Evolutionary conservation across 495 filamentous ascomycete genomes (phyloP), one percentile per base, ranked within the genome.

Genomic region (Penicillium taxi): DNA sequence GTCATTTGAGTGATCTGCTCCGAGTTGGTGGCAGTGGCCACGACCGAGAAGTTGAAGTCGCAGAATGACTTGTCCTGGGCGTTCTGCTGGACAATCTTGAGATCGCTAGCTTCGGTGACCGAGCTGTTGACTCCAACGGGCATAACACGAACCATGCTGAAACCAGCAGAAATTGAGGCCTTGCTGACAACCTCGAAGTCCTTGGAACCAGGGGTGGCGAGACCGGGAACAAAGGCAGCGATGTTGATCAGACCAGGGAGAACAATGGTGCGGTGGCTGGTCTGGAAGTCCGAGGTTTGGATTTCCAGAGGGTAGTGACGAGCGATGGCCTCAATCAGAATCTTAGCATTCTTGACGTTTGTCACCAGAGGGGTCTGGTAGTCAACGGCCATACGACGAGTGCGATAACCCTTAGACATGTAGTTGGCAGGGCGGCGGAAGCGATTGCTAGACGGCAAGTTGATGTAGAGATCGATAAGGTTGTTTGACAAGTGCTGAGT

Each of bases 261-360:
- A 17, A 78, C 70, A 24, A 87, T 67, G 7, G 83, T 83, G 37
- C 80, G 78, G 52, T 88, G 84, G 58, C 82, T 87, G 23, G 86
- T 89, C 69, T 95, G 85, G 63, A 81, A 94, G 56, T 98, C 91
- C 40, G 84, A 72, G 26, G 78, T 78, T 55, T 77, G 73, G 42
- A 96, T 77, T 24, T 87, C 74, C 24, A 98, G 67, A 42, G 86
- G 78, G 51, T 82, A 94, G 55, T 93, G 79, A 25, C 91, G 77
- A 36, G 88, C 79, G 44, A 98, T 82, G 11, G 91, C 91, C 60
- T 98, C 91, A 45, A 98, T 82, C 28, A 98, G 59, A 37, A 98
- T 83, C 71, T 98, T 98, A 26, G 91, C 91, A 50, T 96, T 98
- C 74, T 98, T 98, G 52, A 98, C 91, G 53, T 98, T 98, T 31